Evolutionary conservation across 2,329 filamentous ascomycete species (phyloP).

Genomic region (Colletotrichum tropicale): DNA sequence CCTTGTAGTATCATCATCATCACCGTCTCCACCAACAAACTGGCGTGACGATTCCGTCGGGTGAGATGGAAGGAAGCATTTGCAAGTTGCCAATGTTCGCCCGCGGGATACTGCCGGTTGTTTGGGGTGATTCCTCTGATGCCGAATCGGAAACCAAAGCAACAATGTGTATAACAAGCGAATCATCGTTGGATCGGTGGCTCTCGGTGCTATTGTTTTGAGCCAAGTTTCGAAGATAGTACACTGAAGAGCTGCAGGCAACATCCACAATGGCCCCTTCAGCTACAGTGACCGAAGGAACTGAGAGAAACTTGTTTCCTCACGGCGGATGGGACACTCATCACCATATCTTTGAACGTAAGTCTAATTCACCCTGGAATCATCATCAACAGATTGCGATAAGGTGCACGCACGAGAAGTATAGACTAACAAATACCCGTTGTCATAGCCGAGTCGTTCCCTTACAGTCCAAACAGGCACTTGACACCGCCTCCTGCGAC

Average conservation of each 20-base stretch:
- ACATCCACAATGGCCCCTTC: neutral
- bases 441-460: neutral
- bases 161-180: neutral
- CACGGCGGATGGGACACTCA: conserved; percentile 35
- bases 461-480: conserved; percentile 4
- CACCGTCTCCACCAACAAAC: neutral
- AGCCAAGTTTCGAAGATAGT: fast-evolving
- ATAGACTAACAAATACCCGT: neutral
- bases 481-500: conserved; percentile 6
- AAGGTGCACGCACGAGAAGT: neutral
- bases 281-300: neutral
- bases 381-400: fast-evolving
- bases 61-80: neutral
- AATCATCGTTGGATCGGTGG: neutral
- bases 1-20: neutral
- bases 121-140: neutral
- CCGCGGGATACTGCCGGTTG: neutral
- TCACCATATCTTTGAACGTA: conserved; percentile 37
- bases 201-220: neutral
- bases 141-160: neutral
- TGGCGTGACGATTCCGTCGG: neutral
- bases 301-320: conserved; percentile 24
- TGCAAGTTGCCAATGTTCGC: neutral
- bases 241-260: neutral
- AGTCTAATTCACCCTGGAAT: neutral